phyloP scores from a whole-genome alignment of 257 asterid species.

The Solanum bulbocastanum region DNA sequence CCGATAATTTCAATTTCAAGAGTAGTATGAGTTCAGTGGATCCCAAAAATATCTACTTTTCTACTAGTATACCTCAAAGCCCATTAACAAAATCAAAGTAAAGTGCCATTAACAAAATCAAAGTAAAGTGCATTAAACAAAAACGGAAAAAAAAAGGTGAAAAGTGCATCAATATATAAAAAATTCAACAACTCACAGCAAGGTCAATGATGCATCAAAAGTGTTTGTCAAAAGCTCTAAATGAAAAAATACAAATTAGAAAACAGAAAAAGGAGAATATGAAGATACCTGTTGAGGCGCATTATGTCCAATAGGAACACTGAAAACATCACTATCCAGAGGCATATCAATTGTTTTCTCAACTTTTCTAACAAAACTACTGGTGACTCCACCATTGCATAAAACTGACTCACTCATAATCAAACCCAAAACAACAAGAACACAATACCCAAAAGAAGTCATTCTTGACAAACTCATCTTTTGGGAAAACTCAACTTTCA shows the following conservation, averaged over 20 bases:
- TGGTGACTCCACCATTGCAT: conserved; percentile 61
- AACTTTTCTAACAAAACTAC: conserved; percentile 46
- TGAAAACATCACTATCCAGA: conserved; percentile 69
- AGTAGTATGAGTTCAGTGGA: background rate
- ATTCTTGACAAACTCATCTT: conserved; percentile 16
- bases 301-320: conserved; percentile 70
- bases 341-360: conserved; percentile 65
- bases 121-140: background rate
- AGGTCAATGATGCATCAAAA: background rate
- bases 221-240: background rate
- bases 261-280: background rate
- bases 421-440: conserved; percentile 21
- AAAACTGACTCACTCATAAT: conserved; percentile 32
- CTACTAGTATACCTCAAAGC: background rate
- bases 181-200: background rate
- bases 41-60: background rate
- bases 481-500: background rate
- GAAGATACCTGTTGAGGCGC: conserved; percentile 85
- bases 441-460: background rate
- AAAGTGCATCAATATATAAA: background rate
- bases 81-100: background rate
- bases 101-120: background rate
- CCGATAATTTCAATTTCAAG: background rate
- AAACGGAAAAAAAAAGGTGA: background rate
- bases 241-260: background rate